phyloP scores from a whole-genome alignment of 495 filamentous ascomycete species.

The Tuber magnatum region DNA sequence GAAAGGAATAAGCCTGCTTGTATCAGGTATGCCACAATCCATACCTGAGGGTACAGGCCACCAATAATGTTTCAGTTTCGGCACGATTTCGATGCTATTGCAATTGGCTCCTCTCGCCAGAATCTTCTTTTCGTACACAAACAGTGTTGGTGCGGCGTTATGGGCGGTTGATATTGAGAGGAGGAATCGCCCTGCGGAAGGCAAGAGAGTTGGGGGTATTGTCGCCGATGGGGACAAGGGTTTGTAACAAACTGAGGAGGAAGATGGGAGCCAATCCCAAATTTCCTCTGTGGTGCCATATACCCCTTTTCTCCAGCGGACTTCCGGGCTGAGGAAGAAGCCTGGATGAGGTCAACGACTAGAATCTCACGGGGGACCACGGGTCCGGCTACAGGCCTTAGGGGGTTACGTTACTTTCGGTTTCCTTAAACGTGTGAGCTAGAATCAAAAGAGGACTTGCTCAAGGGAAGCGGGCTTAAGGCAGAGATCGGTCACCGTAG shows the following conservation, averaged over 20 bases:
- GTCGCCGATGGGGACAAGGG: slow-evolving; percentile 21
- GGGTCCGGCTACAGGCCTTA: too few species aligned
- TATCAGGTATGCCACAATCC: slow-evolving; percentile 15
- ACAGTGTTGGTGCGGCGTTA: slow-evolving; percentile 71
- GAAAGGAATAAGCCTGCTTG: slow-evolving; percentile 33
- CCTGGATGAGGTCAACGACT: not conserved
- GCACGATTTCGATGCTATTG: slow-evolving; percentile 27
- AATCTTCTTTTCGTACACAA: slow-evolving; percentile 80
- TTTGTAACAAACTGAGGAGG: slow-evolving; percentile 6
- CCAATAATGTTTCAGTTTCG: slow-evolving; percentile 16
- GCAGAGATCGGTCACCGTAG: not conserved
- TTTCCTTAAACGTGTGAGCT: too few species aligned
- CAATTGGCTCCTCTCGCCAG: slow-evolving; percentile 73
- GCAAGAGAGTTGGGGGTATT: slow-evolving; percentile 12
- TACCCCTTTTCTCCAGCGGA: not conserved
- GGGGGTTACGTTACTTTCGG: slow-evolving; percentile 41
- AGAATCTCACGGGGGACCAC: not conserved
- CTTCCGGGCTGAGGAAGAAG: not conserved
- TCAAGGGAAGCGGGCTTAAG: not conserved
- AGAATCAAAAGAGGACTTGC: not conserved
- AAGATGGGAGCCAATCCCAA: not conserved
- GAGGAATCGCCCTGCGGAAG: slow-evolving; percentile 30
- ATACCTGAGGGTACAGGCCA: not conserved
- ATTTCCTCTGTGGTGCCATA: not conserved
- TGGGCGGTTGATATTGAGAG: slow-evolving; percentile 91